These are phyloP conservation scores for Calonectria fujianensis DNA, from an alignment of 2,329 filamentous ascomycete genomes.

Conservation along the genomic window DNA sequence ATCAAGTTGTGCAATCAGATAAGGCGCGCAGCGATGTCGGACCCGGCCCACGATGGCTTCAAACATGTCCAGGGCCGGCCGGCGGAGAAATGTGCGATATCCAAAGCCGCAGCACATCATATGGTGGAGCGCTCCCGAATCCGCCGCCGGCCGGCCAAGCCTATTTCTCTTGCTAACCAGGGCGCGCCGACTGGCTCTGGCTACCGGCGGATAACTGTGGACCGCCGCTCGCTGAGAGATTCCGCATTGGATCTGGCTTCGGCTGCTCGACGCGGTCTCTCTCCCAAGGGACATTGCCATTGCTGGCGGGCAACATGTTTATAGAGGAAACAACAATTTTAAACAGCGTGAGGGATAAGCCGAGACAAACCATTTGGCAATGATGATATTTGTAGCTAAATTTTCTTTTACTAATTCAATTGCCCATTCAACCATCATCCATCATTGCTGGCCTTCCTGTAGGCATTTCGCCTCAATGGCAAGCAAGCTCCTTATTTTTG, in stretches of 20 bases:
- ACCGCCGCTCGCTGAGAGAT: slow-evolving; percentile 28
- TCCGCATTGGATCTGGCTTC: slow-evolving; percentile 9
- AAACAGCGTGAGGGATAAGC: neutral
- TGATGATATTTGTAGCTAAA: neutral
- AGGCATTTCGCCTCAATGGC: neutral
- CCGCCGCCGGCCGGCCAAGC: neutral
- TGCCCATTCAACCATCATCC: neutral
- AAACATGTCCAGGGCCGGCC: slow-evolving; percentile 37
- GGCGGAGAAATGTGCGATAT: neutral
- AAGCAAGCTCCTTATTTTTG: no score
- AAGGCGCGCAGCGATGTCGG: slow-evolving; percentile 51
- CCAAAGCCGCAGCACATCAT: neutral
- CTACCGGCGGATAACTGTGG: slow-evolving; percentile 51
- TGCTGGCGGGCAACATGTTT: neutral
- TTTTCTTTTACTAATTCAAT: neutral
- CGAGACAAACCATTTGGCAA: neutral
- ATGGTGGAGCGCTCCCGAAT: slow-evolving; percentile 5
- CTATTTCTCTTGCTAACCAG: slow-evolving; percentile 15
- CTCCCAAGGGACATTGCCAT: neutral
- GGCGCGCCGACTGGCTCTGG: slow-evolving; percentile 8
- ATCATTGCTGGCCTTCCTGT: neutral
- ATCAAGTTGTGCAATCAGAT: slow-evolving; percentile 13
- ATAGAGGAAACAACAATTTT: neutral
- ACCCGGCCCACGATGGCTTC: slow-evolving; percentile 36
- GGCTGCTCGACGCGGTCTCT: neutral